These are phyloP conservation scores for Eragrostis curvula DNA, from an alignment of 176 grass and related monocot genomes.

Conservation along the genomic window DNA sequence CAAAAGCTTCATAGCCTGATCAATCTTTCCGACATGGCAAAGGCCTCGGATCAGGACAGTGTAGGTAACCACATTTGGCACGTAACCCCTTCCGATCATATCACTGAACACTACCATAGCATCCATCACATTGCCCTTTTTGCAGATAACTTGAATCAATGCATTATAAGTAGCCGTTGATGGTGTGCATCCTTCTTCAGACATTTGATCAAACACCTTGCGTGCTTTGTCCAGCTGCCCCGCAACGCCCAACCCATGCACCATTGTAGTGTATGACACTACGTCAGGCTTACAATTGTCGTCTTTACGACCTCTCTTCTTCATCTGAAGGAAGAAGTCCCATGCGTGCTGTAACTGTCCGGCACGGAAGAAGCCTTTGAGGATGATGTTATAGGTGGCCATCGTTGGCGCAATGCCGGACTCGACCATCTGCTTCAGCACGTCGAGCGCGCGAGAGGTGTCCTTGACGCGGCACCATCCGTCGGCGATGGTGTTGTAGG, in stretches of 20 bases:
- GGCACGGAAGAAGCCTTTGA: conserved; percentile 90
- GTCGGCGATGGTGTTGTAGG: conserved; percentile 83
- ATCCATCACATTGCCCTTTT: conserved; percentile 74
- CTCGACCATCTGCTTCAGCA: conserved; percentile 82
- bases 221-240: conserved; percentile 67
- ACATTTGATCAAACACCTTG: conserved; percentile 87
- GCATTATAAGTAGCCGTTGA: conserved; percentile 82
- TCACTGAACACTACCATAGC: conserved; percentile 68
- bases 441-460: conserved; percentile 78
- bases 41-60: conserved; percentile 81
- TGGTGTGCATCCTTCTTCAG: conserved; percentile 58
- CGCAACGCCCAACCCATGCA: conserved; percentile 69
- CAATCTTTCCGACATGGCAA: conserved; percentile 72
- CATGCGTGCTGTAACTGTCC: conserved; percentile 67
- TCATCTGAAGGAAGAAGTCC: conserved; percentile 92
- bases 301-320: conserved; percentile 66
- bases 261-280: conserved; percentile 82
- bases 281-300: conserved; percentile 65
- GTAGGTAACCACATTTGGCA: conserved; percentile 74
- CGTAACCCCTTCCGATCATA: conserved; percentile 53
- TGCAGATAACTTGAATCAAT: conserved; percentile 86
- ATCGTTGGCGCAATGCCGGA: conserved; percentile 77
- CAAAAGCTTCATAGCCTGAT: conserved; percentile 66
- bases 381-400: conserved; percentile 86
- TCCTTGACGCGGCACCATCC: conserved; percentile 90